Evolutionary conservation across 768 basidiomycete species (phyloP).

Genomic region (Trichaptum fuscoviolaceum): DNA sequence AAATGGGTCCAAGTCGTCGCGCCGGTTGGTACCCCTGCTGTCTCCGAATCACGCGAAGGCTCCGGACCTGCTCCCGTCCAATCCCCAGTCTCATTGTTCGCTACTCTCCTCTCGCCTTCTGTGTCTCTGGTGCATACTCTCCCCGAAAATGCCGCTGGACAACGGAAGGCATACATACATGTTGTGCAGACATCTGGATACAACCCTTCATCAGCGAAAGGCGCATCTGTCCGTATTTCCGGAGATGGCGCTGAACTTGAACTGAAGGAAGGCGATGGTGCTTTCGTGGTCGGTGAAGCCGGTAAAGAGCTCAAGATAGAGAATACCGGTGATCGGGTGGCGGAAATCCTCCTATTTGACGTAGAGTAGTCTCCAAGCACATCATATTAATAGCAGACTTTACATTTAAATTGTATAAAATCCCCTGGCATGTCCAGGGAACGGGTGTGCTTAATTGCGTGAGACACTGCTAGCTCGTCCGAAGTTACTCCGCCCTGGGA

Average conservation of each 20-base stretch:
- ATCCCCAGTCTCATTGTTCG: conserved; percentile 62
- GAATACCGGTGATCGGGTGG: conserved; percentile 60
- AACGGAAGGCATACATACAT: conserved; percentile 75
- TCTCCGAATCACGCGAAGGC: conserved; percentile 56
- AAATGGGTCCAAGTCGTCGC: conserved; percentile 73
- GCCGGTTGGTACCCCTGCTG: conserved; percentile 54
- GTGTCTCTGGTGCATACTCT: conserved; percentile 50
- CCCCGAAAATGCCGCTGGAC: conserved; percentile 15
- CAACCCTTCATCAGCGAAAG: conserved; percentile 49
- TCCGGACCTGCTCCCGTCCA: conserved; percentile 80
- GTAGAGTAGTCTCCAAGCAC: conserved; percentile 36
- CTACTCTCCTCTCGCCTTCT: conserved; percentile 62
- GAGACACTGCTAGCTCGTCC: too few species aligned
- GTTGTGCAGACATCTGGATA: conserved; percentile 83
- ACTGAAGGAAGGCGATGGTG: conserved; percentile 84
- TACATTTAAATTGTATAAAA: neutral
- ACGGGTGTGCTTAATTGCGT: too few species aligned
- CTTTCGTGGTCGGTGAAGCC: conserved; percentile 55
- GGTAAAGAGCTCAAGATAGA: conserved; percentile 42
- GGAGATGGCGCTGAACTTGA: conserved; percentile 37
- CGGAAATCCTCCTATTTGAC: conserved; percentile 81
- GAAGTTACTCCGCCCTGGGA: too few species aligned
- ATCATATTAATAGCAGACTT: too few species aligned
- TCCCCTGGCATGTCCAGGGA: too few species aligned
- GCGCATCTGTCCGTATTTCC: conserved; percentile 52